phyloP scores from a whole-genome alignment of 352 stramenopile genomes.

The Elongisporangium undulatum region DNA sequence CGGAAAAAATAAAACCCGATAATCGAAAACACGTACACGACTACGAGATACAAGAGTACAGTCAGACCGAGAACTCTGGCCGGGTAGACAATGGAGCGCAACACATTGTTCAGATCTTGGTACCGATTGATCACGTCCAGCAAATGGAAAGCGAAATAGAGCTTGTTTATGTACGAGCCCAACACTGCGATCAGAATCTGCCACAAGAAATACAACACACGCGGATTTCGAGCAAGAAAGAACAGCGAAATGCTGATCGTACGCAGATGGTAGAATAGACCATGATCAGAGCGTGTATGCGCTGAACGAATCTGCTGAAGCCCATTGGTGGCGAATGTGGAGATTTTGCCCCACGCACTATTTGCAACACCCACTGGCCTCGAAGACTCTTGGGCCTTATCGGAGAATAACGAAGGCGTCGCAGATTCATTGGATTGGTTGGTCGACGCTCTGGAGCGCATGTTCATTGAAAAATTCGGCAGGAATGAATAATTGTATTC shows the following conservation, averaged over 20 bases:
- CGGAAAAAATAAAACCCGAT: constrained; percentile 74
- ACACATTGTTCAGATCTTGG: constrained; percentile 65
- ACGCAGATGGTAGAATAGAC: constrained; percentile 8
- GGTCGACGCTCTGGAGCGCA: not conserved
- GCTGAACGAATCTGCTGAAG: not conserved
- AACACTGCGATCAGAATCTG: constrained; percentile 58
- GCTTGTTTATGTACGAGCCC: constrained; percentile 60
- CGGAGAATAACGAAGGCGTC: not conserved
- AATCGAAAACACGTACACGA: constrained; percentile 73
- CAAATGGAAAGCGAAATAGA: constrained; percentile 76
- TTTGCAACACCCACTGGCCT: not conserved
- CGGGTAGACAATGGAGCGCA: constrained; percentile 55
- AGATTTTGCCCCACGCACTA: not conserved
- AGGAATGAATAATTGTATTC: constrained; percentile 65
- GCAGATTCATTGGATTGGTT: not conserved
- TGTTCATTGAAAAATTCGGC: constrained; percentile 12
- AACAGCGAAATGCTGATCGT: constrained; percentile 39
- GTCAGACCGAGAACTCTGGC: constrained; percentile 57
- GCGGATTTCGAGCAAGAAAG: constrained; percentile 47
- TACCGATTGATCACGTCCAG: constrained; percentile 79
- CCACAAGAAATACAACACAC: constrained; percentile 50
- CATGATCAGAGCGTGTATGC: not conserved
- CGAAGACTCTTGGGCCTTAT: not conserved
- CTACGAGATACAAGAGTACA: constrained; percentile 59
- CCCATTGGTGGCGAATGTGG: not conserved